These are phyloP conservation scores for Tardiomyces digboiensis DNA, from an alignment of 1,139 yeast genomes.

Conservation along the genomic window DNA sequence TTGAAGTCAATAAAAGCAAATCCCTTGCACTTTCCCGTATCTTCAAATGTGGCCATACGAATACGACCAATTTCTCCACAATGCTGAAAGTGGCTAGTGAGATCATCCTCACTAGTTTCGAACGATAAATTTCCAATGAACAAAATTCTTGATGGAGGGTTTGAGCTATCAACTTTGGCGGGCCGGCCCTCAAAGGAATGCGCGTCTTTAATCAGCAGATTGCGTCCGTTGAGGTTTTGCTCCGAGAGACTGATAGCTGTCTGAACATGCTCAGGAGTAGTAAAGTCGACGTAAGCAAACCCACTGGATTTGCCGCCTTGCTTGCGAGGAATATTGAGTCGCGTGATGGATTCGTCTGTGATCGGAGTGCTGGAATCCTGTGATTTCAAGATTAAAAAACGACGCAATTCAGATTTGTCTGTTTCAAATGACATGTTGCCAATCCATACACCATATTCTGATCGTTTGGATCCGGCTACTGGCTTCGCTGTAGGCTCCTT, in stretches of 20 bases:
- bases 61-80: conserved; percentile 75
- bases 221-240: conserved; percentile 67
- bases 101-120: conserved; percentile 77
- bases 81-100: conserved; percentile 65
- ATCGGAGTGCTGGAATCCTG: conserved; percentile 27
- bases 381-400: conserved; percentile 57
- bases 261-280: conserved; percentile 51
- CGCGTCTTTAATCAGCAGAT: conserved; percentile 73
- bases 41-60: conserved; percentile 97
- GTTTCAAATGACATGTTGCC: conserved; percentile 90
- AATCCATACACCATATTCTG: conserved; percentile 80
- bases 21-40: conserved; percentile 93
- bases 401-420: conserved; percentile 57
- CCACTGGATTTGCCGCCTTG: conserved; percentile 46
- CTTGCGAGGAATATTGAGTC: conserved; percentile 32
- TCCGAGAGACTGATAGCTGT: conserved; percentile 65
- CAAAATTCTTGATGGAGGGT: conserved; percentile 82
- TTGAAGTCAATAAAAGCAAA: conserved; percentile 88
- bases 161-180: conserved; percentile 42
- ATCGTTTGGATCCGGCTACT: conserved; percentile 30
- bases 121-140: conserved; percentile 92
- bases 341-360: conserved; percentile 30
- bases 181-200: conserved; percentile 87
- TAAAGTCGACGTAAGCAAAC: conserved; percentile 85
- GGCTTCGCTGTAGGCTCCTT: conserved; percentile 24